Base-by-base conservation (phyloP, 768 basidiomycete genomes). In the Suillus subalutaceus region DNA sequence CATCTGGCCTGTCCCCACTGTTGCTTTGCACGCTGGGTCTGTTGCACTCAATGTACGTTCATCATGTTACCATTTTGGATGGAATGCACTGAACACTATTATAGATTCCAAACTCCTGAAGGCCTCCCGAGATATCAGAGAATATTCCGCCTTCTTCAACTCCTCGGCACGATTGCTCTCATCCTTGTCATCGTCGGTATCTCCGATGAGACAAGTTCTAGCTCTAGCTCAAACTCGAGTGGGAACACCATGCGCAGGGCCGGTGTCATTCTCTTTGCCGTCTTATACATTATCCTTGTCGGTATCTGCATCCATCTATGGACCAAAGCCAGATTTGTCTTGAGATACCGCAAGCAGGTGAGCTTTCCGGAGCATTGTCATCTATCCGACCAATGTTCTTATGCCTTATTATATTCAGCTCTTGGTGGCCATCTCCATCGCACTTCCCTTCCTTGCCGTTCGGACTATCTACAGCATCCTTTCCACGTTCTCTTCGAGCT, bases 401-500 rank as follows among this genome's bases (percentile, higher is more conserved):
- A 35, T 71, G 26, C 50, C 32, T 32, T 32, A 53, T 38, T 56
- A 30, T 50, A 35, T 65, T 58, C 63, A 91, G 90, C 80, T 92
- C 15, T 81, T 91, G 50, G 68, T 71, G 40, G 88, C 87, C 37
- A 76, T 90, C 50, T 79, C 85, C 23, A 37, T 77, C 57, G 87
- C 86, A 10, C 77, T 91, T 16, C 88, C 88, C 5, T 86, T 90
- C 75, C 79, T 91, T 41, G 85, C 83, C 35, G 82, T 84, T n/a
- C 64, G 64, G 40, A 65, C 64, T n/a, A 0, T 65, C 13, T 89
- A 89, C 71, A 77, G 81, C 52, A 74, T 89, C 57, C 79, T 89
- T 41, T 77, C 82, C n/a, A 83, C 83, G 8, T 89, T 82, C 79
- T 85, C 86, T 32, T 64, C 64, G 6, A 18, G 18, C 9, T 78